Conservation (phyloP, 192 early-diverging fungal species). For the Oehlia diaphana region DNA sequence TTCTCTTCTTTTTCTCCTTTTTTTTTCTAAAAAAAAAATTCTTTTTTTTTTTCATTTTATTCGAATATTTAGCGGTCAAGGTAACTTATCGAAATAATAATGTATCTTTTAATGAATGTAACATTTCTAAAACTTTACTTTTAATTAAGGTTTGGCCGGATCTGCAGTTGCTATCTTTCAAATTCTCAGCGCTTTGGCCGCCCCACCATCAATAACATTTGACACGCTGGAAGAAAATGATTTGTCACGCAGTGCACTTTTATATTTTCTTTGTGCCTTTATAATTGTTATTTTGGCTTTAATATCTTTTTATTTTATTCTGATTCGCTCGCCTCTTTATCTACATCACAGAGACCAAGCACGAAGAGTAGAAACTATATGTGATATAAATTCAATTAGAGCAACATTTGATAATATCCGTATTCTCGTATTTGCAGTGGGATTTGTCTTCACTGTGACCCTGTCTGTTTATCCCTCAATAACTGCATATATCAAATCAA, state of each 20-base stretch:
- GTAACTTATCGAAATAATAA: slow-evolving; percentile 24
- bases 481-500: slow-evolving; percentile 59
- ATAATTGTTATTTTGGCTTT: slow-evolving; percentile 42
- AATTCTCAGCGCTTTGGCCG: slow-evolving; percentile 56
- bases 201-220: slow-evolving; percentile 26
- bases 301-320: slow-evolving; percentile 34
- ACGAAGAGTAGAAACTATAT: slow-evolving; percentile 17
- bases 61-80: slow-evolving; percentile 47
- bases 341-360: slow-evolving; percentile 35
- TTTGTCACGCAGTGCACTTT: slow-evolving; percentile 42
- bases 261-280: slow-evolving; percentile 53
- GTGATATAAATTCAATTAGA: slow-evolving; percentile 21
- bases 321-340: slow-evolving; percentile 46
- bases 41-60: not conserved
- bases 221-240: slow-evolving; percentile 24
- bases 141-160: slow-evolving; percentile 57
- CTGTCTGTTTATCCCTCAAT: slow-evolving; percentile 74
- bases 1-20: not conserved
- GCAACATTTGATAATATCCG: slow-evolving; percentile 30
- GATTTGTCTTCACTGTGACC: slow-evolving; percentile 66
- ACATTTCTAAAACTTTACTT: not conserved
- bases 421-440: slow-evolving; percentile 49
- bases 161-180: slow-evolving; percentile 64
- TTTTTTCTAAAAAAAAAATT: not conserved
- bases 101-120: not conserved